phyloP scores from a whole-genome alignment of 2,329 filamentous ascomycete species.

The Capronia epimyces region DNA sequence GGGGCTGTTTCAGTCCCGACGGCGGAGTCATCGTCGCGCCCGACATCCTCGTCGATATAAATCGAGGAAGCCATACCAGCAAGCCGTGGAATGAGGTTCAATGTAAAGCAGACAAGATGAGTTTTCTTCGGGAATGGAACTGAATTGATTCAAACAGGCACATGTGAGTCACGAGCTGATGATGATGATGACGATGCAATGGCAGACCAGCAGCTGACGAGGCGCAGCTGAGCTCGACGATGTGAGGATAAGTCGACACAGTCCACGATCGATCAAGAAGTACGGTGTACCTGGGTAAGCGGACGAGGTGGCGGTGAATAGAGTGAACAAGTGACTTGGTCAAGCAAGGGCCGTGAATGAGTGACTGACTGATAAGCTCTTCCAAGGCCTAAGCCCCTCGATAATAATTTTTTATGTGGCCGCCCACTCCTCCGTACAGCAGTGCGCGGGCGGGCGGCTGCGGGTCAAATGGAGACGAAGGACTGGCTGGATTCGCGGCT shows the following conservation, averaged over 20 bases:
- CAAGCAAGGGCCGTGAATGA: not conserved
- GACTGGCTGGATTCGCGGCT: not conserved
- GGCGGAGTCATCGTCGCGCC: constrained; percentile 62
- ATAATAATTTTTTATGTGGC: not conserved
- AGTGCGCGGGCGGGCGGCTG: not conserved
- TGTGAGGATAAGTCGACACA: too few species aligned
- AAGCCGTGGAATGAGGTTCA: not conserved
- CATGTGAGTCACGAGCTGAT: not conserved
- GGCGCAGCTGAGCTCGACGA: too few species aligned
- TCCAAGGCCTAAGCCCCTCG: not conserved
- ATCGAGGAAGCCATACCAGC: constrained; percentile 44
- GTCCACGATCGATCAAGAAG: too few species aligned
- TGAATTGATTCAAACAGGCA: not conserved
- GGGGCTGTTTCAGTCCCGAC: constrained; percentile 67
- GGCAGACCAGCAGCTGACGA: too few species aligned
- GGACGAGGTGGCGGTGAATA: not conserved
- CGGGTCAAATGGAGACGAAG: not conserved
- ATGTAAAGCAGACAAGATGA: not conserved
- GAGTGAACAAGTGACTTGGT: too few species aligned
- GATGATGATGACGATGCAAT: too few species aligned
- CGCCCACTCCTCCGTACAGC: too few species aligned
- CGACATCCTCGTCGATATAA: constrained; percentile 77
- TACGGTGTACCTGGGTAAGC: too few species aligned
- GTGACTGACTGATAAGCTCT: not conserved
- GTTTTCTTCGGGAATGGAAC: not conserved